Evolutionary conservation across 345 rosid species (phyloP).

Genomic region (Cardamine chenopodiifolia): DNA sequence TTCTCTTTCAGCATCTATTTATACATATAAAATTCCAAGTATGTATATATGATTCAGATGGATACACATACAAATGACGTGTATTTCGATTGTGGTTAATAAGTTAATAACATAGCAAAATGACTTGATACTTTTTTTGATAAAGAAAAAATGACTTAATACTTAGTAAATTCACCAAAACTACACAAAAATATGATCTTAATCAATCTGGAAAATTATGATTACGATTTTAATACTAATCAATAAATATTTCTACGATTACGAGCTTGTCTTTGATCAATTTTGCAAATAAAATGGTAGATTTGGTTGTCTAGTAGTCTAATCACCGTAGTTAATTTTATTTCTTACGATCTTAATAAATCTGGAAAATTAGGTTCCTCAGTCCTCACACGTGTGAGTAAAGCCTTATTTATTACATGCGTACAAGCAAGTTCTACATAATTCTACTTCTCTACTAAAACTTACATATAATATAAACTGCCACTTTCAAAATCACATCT

Average conservation of each 20-base stretch:
- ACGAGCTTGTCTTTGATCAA: too few species aligned
- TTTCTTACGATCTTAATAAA: neutral
- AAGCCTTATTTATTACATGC: conserved; percentile 29
- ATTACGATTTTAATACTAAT: too few species aligned
- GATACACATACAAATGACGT: neutral
- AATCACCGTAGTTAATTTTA: too few species aligned
- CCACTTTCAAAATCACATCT: neutral
- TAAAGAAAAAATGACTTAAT: neutral
- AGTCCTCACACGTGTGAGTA: conserved; percentile 30
- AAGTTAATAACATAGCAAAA: neutral
- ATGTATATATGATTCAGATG: neutral
- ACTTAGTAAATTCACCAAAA: neutral
- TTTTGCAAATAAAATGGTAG: too few species aligned
- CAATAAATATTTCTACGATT: too few species aligned
- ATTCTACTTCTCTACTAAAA: conserved; percentile 4
- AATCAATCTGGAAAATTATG: too few species aligned
- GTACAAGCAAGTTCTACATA: conserved; percentile 23
- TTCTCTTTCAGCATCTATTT: neutral
- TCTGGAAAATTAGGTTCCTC: neutral
- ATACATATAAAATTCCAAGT: neutral
- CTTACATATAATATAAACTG: too few species aligned
- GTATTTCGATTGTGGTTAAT: neutral
- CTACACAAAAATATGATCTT: neutral
- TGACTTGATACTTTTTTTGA: neutral
- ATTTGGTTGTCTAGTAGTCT: too few species aligned